These are phyloP conservation scores for Leptographium procerum DNA, from an alignment of 2,329 filamentous ascomycete genomes.

Conservation along the genomic window DNA sequence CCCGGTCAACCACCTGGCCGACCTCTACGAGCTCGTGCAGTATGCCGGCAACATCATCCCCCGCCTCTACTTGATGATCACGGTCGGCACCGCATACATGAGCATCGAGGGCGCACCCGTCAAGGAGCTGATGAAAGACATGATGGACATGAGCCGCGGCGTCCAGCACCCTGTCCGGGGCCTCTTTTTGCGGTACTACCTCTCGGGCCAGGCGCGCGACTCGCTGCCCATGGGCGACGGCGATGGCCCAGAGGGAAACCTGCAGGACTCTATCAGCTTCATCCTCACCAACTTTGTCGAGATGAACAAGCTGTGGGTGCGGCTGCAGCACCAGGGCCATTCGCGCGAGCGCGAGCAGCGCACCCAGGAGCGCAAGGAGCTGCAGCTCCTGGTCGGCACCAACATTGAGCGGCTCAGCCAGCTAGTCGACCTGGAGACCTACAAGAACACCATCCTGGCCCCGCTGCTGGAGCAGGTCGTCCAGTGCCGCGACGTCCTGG, in stretches of 20 bases:
- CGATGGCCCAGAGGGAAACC: constrained; percentile 87
- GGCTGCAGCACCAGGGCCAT: constrained; percentile 92
- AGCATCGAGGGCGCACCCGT: constrained; percentile 94
- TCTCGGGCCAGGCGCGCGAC: constrained; percentile 89
- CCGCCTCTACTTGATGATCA: constrained; percentile 96
- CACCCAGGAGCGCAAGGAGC: constrained; percentile 86
- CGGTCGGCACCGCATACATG: constrained; percentile 98
- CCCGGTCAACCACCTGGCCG: constrained; percentile 93
- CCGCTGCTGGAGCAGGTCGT: constrained; percentile 93
- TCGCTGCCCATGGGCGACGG: constrained; percentile 69
- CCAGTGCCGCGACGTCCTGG: constrained; percentile 90
- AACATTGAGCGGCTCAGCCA: constrained; percentile 94
- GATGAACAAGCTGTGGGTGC: constrained; percentile 99
- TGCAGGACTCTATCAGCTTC: constrained; percentile 97
- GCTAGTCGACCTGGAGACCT: constrained; percentile 85
- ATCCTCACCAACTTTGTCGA: constrained; percentile 98
- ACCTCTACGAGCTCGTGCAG: constrained; percentile 94
- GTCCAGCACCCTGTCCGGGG: constrained; percentile 95
- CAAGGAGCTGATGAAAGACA: constrained; percentile 99
- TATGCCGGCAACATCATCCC: constrained; percentile 95
- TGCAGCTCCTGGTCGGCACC: constrained; percentile 90
- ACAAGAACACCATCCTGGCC: constrained; percentile 80
- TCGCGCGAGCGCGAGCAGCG: constrained; percentile 88
- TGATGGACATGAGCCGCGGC: constrained; percentile 99
- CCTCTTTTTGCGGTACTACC: constrained; percentile 89